Evolutionary conservation across 2,329 filamentous ascomycete species (phyloP), one percentile per base, ranked within the genome.

Genomic region (Neonectria sp.): DNA sequence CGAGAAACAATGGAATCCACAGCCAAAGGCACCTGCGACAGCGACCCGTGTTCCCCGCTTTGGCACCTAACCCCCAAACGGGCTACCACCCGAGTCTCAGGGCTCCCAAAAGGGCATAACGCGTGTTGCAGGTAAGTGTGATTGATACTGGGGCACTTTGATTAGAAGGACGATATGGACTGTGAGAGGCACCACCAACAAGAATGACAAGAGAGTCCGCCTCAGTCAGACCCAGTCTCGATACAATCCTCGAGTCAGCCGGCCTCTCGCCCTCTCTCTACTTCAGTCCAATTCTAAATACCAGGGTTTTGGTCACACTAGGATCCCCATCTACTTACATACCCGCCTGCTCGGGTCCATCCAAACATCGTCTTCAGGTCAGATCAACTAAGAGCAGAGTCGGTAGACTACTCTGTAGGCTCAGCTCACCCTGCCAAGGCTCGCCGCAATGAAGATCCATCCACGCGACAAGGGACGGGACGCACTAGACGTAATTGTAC

Each of bases 1-100:
- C 63, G 62, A 73, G 63, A 66, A 66, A 63, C 43, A 24, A 21
- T 61, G 31, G 6, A 21, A 33, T 56, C 56, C 63, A 37, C 58
- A 51, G 49, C 21, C 5, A 48, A 65, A 25, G 33, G 37, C 63
- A 51, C 21, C 21, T 21, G 21, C 21, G 21, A 21, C 21, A 21
- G 21, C 25, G 29, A 25, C 60, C 43, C 37, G 17, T 29, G 17
- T 35, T 35, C 25, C 40, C 55, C 13, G 21, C 40, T 29, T 5
- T 2, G 3, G 5, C 33, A 35, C 25, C 46, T 60, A 49, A 55
- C 45, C 53, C 33, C 35, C 43, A 21, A 29, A 5, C 29, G 15
- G 24, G 52, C 31, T 56, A 56, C 24, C 43, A 11, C 52, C 12
- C n/a, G 29, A 24, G 52, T 35, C 46, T 27, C 33, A 35, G 55